Evolutionary conservation across 2,329 filamentous ascomycete species (phyloP).

Genomic region (Zymoseptoria pseudotritici): DNA sequence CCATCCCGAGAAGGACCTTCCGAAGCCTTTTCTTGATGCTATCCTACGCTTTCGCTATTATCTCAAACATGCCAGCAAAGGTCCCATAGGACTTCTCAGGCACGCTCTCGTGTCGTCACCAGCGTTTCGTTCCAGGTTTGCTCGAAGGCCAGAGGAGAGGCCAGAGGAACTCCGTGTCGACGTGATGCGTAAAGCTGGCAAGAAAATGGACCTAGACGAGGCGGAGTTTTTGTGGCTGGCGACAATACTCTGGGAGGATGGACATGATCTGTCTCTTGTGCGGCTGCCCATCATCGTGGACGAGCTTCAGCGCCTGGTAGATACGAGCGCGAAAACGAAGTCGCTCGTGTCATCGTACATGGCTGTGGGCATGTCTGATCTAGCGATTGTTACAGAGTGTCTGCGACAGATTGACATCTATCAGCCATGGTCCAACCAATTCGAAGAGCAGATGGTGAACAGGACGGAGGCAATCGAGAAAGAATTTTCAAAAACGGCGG

Average conservation of each 20-base stretch:
- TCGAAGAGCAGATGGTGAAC: constrained; percentile 28
- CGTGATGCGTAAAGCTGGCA: background rate
- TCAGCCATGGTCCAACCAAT: constrained; percentile 43
- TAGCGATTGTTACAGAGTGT: constrained; percentile 42
- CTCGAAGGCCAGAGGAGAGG: background rate
- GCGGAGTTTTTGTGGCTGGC: constrained; percentile 1
- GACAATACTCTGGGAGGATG: constrained; percentile 26
- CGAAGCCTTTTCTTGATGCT: constrained; percentile 33
- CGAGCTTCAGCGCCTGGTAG: constrained; percentile 42
- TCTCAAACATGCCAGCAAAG: constrained; percentile 30
- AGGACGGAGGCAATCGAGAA: constrained; percentile 5
- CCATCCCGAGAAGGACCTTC: constrained; percentile 28
- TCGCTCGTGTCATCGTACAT: constrained; percentile 5
- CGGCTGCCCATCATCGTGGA: constrained; percentile 35
- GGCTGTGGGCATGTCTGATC: constrained; percentile 33
- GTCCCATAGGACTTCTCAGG: constrained; percentile 16
- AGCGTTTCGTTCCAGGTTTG: constrained; percentile 1
- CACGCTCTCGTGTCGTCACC: constrained; percentile 2
- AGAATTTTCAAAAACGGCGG: constrained; percentile 18
- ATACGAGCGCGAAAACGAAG: constrained; percentile 7
- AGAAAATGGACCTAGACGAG: background rate
- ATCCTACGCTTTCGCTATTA: constrained; percentile 37
- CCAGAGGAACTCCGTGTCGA: background rate
- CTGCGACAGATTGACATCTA: constrained; percentile 40
- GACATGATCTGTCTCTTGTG: constrained; percentile 20